Evolutionary conservation across 1,139 yeast species (phyloP).

Genomic region (Yamadazyma epiphylla): DNA sequence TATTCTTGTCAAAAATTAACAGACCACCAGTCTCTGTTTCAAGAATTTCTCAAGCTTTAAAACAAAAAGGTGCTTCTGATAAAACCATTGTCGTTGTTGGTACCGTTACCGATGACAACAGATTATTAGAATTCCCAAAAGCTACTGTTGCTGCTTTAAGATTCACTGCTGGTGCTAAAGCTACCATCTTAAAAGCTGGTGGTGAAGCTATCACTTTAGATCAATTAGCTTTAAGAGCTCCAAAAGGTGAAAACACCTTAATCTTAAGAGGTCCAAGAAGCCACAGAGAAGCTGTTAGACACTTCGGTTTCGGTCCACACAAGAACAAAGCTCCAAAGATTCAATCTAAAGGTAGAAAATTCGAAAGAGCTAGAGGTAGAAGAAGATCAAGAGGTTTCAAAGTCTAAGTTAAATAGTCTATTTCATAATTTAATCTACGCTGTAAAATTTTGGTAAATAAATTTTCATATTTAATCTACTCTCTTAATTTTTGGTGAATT

Average conservation of each 20-base stretch:
- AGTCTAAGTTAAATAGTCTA: constrained; percentile 62
- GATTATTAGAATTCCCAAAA: constrained; percentile 93
- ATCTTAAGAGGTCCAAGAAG: constrained; percentile 98
- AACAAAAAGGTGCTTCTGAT: constrained; percentile 79
- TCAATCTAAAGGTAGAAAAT: constrained; percentile 96
- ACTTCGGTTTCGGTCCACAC: constrained; percentile 99
- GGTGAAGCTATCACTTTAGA: constrained; percentile 99
- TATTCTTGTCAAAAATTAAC: constrained; percentile 97
- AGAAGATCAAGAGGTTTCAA: constrained; percentile 99
- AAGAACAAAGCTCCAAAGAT: constrained; percentile 99
- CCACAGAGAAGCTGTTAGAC: constrained; percentile 99
- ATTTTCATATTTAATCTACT: no score
- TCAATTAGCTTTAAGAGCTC: constrained; percentile 98
- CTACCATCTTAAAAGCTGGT: constrained; percentile 96
- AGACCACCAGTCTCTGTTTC: constrained; percentile 98
- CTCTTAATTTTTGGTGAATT: no score
- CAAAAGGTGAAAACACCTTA: constrained; percentile 98
- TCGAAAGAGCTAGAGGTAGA: constrained; percentile 99
- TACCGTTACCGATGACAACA: constrained; percentile 97
- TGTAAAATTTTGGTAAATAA: no score
- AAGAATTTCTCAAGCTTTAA: constrained; percentile 81
- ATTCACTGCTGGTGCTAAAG: constrained; percentile 99
- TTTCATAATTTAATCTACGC: constrained; percentile 1
- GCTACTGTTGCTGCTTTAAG: constrained; percentile 98
- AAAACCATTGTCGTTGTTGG: constrained; percentile 98